Conservation (phyloP, 2,329 filamentous ascomycete species). For the Claviceps sp. region DNA sequence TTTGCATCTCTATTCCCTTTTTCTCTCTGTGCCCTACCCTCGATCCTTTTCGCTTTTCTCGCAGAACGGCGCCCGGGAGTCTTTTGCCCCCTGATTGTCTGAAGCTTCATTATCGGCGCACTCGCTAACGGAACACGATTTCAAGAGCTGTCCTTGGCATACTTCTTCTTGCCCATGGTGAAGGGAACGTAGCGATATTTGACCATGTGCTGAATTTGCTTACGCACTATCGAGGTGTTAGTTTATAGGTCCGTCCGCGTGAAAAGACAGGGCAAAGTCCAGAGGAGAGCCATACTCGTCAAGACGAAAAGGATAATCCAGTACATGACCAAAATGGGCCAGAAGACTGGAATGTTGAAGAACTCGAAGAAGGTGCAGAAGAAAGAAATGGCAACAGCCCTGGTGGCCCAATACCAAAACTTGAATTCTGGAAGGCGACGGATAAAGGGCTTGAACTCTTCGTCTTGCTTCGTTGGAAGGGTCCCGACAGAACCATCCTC, state of each 20-base stretch:
- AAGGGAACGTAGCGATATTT: slow-evolving; percentile 98
- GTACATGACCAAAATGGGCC: slow-evolving; percentile 96
- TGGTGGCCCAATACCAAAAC: slow-evolving; percentile 95
- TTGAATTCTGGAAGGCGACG: slow-evolving; percentile 95
- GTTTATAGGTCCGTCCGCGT: neutral
- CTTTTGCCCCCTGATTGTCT: neutral
- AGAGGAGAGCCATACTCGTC: slow-evolving; percentile 57
- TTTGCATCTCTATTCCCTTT: neutral
- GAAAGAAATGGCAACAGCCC: slow-evolving; percentile 73
- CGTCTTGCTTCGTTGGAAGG: slow-evolving; percentile 87
- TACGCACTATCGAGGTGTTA: slow-evolving; percentile 56
- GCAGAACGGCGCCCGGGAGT: neutral
- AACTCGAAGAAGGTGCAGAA: slow-evolving; percentile 83
- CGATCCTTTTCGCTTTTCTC: neutral
- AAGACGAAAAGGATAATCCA: slow-evolving; percentile 94
- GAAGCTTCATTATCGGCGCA: neutral
- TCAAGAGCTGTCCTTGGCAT: slow-evolving; percentile 48
- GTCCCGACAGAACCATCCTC: slow-evolving; percentile 76
- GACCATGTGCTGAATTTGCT: slow-evolving; percentile 99
- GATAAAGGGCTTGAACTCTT: slow-evolving; percentile 97
- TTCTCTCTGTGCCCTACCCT: neutral
- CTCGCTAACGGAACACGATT: neutral
- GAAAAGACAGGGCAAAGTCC: neutral
- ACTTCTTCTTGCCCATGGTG: slow-evolving; percentile 77
- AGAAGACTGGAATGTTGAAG: slow-evolving; percentile 97